A percentile compares a stretch with the other conserved stretches of the same genome.
Conservation (phyloP, 306 rosid genomes). For the Alnus rubra region DNA sequence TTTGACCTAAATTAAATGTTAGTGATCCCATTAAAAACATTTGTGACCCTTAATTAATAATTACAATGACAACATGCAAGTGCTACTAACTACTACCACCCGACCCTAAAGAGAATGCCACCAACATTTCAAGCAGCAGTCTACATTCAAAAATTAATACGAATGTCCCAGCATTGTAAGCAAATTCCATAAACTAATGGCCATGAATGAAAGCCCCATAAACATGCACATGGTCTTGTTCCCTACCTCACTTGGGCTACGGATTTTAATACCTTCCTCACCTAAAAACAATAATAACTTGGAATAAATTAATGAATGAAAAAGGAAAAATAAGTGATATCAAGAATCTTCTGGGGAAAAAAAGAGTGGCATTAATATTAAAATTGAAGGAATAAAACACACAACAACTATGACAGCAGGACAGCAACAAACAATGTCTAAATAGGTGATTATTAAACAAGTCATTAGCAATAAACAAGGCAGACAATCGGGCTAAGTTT, state of each 20-base stretch:
- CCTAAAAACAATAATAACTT: slow-evolving; percentile 35
- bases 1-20: slow-evolving; percentile 33
- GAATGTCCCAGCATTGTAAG: slow-evolving; percentile 36
- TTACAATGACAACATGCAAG: slow-evolving; percentile 13
- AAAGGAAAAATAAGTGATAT: slow-evolving; percentile 26
- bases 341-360: slow-evolving; percentile 45
- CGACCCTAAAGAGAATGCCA: slow-evolving; percentile 19
- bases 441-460: slow-evolving; percentile 36
- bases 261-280: slow-evolving; percentile 34
- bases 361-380: slow-evolving; percentile 33
- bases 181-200: slow-evolving; percentile 49
- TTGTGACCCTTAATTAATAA: not conserved
- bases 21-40: slow-evolving; percentile 27
- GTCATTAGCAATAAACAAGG: slow-evolving; percentile 59
- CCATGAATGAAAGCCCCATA: slow-evolving; percentile 53
- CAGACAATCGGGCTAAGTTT: slow-evolving; percentile 61
- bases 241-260: slow-evolving; percentile 49
- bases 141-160: slow-evolving; percentile 42
- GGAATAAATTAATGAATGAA: slow-evolving; percentile 16
- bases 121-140: slow-evolving; percentile 44
- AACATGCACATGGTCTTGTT: slow-evolving; percentile 89
- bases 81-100: too few relatives aligned
- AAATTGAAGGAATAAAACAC: slow-evolving; percentile 56
- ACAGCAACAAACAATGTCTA: slow-evolving; percentile 35
- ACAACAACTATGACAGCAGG: slow-evolving; percentile 62